These are phyloP conservation scores for Sophora flavescens DNA, from an alignment of 306 rosid species.

Conservation along the genomic window DNA sequence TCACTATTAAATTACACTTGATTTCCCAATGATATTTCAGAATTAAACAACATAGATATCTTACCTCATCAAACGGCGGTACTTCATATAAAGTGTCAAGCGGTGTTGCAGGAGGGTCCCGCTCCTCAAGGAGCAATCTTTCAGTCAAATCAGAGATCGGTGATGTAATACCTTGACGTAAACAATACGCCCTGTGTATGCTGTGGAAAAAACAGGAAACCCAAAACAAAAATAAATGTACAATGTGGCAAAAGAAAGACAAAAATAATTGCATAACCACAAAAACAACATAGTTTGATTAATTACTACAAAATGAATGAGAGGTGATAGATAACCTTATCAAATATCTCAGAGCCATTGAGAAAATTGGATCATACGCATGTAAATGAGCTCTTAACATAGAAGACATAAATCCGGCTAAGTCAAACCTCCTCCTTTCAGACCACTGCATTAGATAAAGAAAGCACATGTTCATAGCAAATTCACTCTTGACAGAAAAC, in stretches of 20 bases:
- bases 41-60: conserved; percentile 44
- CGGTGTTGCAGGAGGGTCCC: conserved; percentile 87
- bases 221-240: conserved; percentile 16
- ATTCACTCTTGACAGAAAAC: conserved; percentile 15
- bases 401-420: conserved; percentile 87
- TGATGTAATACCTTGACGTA: conserved; percentile 87
- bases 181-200: conserved; percentile 91
- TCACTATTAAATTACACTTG: conserved; percentile 10
- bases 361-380: conserved; percentile 96
- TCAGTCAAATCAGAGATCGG: conserved; percentile 94
- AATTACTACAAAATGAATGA: conserved; percentile 21
- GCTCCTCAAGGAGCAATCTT: conserved; percentile 95
- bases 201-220: conserved; percentile 54
- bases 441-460: conserved; percentile 80
- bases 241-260: neutral
- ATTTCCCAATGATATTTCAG: neutral
- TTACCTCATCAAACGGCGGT: conserved; percentile 97
- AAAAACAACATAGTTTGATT: conserved; percentile 7
- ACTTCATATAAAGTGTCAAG: conserved; percentile 83
- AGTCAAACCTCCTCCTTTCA: conserved; percentile 83
- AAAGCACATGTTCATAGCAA: conserved; percentile 36
- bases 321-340: conserved; percentile 70
- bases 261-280: conserved; percentile 20
- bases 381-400: conserved; percentile 91
- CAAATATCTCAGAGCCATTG: conserved; percentile 93